Evolutionary conservation across 306 rosid genomes (phyloP), one percentile per base, ranked within the genome.

Genomic region (Dalbergia cochinchinensis): DNA sequence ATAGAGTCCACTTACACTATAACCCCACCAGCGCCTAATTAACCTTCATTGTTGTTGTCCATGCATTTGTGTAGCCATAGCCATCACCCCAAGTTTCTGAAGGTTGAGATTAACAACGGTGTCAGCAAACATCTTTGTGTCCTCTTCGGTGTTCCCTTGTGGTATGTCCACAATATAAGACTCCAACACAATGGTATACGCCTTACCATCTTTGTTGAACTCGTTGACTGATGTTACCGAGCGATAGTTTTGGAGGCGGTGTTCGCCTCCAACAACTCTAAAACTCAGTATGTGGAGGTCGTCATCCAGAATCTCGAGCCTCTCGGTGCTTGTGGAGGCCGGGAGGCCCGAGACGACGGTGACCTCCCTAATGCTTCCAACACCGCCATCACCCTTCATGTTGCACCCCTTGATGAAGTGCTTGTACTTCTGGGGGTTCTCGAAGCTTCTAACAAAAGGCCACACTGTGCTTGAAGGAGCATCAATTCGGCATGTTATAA

Each of bases 281-380:
- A 95, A 95, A 81, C 99, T 93, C 1, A 93, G 63, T 1, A 95
- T 65, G 76, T 89, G 98, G 34, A 85, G 86, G 53, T 92, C 91
- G 26, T 95, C 99, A 71, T 95, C 99, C 69, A 92, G 22, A 10
- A 95, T 91, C 89, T 95, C 98, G 0, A 95, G 86, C 85, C 96
- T 86, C 83, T 95, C 99, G 11, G 94, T 93, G 84, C 97, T 91
- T 0, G 99, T 95, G 0, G 99, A 91, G 0, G 97, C 98, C 1
- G 99, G 99, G 0, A 95, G 85, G 2, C 98, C 99, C 0, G 99
- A 95, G 8, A 93, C 92, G 8, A 95, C 94, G 0, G 93, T 90
- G 11, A 95, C 93, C 62, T 95, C 97, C 34, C 99, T 61, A 33
- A 91, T 87, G 76, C 97, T 93, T 0, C 99, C 99, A 0, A 95